Conservation (phyloP, 1,284 basidiomycete species). For the Leccinum variabile region DNA sequence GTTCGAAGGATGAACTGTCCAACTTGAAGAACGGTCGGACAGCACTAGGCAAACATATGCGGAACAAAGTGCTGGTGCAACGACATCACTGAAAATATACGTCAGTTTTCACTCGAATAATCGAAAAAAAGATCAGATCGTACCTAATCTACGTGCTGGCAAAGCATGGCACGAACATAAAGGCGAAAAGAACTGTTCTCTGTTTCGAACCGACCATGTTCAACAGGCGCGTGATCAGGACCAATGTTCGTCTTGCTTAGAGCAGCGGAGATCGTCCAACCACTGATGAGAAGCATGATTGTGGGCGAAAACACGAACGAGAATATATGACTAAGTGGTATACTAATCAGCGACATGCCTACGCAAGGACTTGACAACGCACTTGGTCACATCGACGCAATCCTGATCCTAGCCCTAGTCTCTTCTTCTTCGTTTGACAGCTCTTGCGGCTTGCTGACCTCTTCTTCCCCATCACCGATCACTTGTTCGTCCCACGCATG, state of each 20-base stretch:
- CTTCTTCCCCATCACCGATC: too few species aligned
- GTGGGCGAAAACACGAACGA: constrained; percentile 76
- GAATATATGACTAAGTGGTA: too few species aligned
- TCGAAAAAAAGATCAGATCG: too few species aligned
- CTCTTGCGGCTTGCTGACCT: too few species aligned
- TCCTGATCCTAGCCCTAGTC: too few species aligned
- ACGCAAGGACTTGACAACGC: too few species aligned
- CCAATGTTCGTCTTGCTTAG: constrained; percentile 98
- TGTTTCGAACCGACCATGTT: constrained; percentile 89
- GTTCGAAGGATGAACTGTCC: constrained; percentile 39
- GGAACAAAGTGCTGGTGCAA: constrained; percentile 95
- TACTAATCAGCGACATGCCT: too few species aligned
- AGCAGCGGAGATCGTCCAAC: constrained; percentile 98
- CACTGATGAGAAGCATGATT: constrained; percentile 94
- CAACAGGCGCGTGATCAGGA: constrained; percentile 90
- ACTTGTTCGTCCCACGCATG: too few species aligned
- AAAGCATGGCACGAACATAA: constrained; percentile 97
- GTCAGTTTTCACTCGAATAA: constrained; percentile 10
- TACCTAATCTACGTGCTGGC: constrained; percentile 91
- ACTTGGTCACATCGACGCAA: too few species aligned
- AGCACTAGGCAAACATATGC: constrained; percentile 49
- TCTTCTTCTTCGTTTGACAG: too few species aligned
- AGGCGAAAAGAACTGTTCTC: constrained; percentile 84
- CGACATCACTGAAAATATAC: constrained; percentile 64
- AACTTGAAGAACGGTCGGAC: neutral